Evolutionary conservation across 2,329 filamentous ascomycete genomes (phyloP), one percentile per base, ranked within the genome.

Genomic region (Microcera coccophila): DNA sequence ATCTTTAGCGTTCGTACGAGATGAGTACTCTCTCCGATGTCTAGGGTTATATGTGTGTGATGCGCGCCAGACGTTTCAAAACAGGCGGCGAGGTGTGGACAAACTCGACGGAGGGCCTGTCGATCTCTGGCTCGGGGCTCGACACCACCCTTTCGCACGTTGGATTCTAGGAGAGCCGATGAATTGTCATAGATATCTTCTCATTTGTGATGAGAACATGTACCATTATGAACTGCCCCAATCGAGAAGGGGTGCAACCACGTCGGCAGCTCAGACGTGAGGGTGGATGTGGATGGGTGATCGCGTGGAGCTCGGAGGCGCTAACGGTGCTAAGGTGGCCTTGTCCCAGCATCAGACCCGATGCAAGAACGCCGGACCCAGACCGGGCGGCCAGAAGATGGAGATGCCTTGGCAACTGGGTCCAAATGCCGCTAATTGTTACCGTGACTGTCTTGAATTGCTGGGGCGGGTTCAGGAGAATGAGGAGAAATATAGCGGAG

Each of bases 231-330:
- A n/a, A n/a, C n/a, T n/a, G n/a, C n/a, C n/a, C n/a, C n/a, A n/a
- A n/a, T n/a, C n/a, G n/a, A n/a, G n/a, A n/a, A n/a, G n/a, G n/a
- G n/a, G n/a, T n/a, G n/a, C n/a, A n/a, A n/a, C n/a, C n/a, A n/a
- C n/a, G n/a, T n/a, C n/a, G n/a, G n/a, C n/a, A n/a, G n/a, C n/a
- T n/a, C n/a, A n/a, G n/a, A n/a, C n/a, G n/a, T n/a, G n/a, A n/a
- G n/a, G n/a, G n/a, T n/a, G n/a, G n/a, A n/a, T n/a, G n/a, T 32
- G 39, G 45, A 36, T 45, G 45, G 42, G 38, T 40, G 45, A 46
- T 50, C 42, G 44, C 53, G 49, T 51, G 47, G 53, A 49, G 38
- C 37, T 39, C 36, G 38, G 45, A 42, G 42, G 29, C 21, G 28
- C 29, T 11, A 36, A 41, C 20, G 53, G 49, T 44, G 39, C 44